A percentile compares a stretch with the other conserved stretches of the same genome.
phyloP scores from a whole-genome alignment of 2,329 filamentous ascomycete species.

The Fusarium citri region DNA sequence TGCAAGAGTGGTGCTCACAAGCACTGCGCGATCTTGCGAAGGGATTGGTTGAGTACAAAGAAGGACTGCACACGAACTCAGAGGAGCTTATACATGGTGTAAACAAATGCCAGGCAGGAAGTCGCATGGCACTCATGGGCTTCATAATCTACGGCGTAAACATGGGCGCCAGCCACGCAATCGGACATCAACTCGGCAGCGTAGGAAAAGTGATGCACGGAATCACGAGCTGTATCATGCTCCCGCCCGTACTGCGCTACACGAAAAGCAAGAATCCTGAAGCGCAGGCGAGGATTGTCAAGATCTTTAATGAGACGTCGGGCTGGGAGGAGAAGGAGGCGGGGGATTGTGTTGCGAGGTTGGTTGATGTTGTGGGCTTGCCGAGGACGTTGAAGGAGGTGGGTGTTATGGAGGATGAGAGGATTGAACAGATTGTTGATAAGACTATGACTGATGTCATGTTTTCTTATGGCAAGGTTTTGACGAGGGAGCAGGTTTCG shows the following conservation, averaged over 20 bases:
- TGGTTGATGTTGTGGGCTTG: conserved; percentile 7
- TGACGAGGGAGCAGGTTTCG: conserved; percentile 9
- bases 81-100: not conserved
- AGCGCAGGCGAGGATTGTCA: not conserved
- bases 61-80: not conserved
- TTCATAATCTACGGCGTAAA: conserved; percentile 19
- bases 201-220: conserved; percentile 28
- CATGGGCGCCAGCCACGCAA: conserved; percentile 26
- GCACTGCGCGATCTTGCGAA: conserved; percentile 3
- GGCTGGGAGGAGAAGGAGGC: conserved; percentile 15
- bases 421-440: conserved; percentile 18
- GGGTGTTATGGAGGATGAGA: not conserved
- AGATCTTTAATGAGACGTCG: conserved; percentile 10
- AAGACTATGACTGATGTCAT: conserved; percentile 29
- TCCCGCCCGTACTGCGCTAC: conserved; percentile 8
- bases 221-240: conserved; percentile 24
- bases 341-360: not conserved
- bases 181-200: conserved; percentile 15
- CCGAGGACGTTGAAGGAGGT: conserved; percentile 2
- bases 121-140: conserved; percentile 27
- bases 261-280: conserved; percentile 5
- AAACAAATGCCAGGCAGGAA: conserved; percentile 24
- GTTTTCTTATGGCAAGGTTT: conserved; percentile 14
- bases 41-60: conserved; percentile 13
- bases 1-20: conserved; percentile 11